Base-by-base conservation (phyloP, 2,329 filamentous ascomycete genomes). In the Scleromitrula shiraiana region DNA sequence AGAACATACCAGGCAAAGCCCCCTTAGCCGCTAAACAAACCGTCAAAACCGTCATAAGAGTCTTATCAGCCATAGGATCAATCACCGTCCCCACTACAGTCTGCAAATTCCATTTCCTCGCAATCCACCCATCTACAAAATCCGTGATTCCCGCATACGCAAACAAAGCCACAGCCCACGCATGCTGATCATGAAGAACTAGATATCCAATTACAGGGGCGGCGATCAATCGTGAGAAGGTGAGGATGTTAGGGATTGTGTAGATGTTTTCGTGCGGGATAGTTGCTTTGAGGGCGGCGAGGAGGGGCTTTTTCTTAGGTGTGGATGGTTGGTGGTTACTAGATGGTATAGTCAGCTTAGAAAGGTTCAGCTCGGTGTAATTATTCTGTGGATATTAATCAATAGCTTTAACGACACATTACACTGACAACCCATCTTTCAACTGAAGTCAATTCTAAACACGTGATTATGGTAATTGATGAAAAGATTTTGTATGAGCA, bases 51-150 rank as follows among this genome's bases (percentile, higher is more conserved):
- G 91, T 96, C 93, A 98, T 97, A 55, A 98, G 76, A 7, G 81
- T 78, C 70, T 98, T 98, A 68, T 98, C 93, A 3, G 93, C 93
- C 85, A 96, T 93, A 5, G 93, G 93, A 62, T 95, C 90, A 53
- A 98, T 88, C 24, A 98, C 81, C 46, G 88, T 94, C 46, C 93
- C 93, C 8, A 97, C 88, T 1, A 98, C 91, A 0, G 93, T 97
- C 66, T 93, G 85, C 49, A 88, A 76, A 42, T 91, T 84, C 81
- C 85, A 97, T 51, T 76, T 78, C 33, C 93, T 80, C 22, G 93
- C 93, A 59, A 98, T 93, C 76, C 84, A 97, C 49, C 93, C 93
- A 65, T 98, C 93, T 2, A 97, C 76, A 6, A 95, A 73, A 64
- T 98, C 93, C 0, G 91, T 95, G 58, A 95, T 73, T 39, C 88